Evolutionary conservation across 164 flowering plant genomes (phyloP).

Genomic region (Santalum album): DNA sequence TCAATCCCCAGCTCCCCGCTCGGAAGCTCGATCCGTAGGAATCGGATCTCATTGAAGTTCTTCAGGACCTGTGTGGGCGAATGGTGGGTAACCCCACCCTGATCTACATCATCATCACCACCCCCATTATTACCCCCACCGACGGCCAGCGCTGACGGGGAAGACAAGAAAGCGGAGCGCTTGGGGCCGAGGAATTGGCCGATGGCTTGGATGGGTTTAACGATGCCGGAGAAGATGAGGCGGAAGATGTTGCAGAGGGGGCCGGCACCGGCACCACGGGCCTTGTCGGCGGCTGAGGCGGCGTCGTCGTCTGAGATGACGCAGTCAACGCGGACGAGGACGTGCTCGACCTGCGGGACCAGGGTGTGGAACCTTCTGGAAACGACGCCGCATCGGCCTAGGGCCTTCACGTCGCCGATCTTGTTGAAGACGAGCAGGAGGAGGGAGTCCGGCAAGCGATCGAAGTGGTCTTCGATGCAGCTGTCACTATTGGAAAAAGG

Average conservation of each 20-base stretch:
- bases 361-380: slow-evolving; percentile 63
- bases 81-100: slow-evolving; percentile 70
- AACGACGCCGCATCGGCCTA: slow-evolving; percentile 80
- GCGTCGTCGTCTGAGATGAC: slow-evolving; percentile 77
- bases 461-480: slow-evolving; percentile 50
- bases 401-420: slow-evolving; percentile 78
- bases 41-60: slow-evolving; percentile 69
- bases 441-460: slow-evolving; percentile 59
- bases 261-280: slow-evolving; percentile 15
- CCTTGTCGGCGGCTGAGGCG: slow-evolving; percentile 31
- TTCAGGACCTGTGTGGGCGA: slow-evolving; percentile 82
- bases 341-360: slow-evolving; percentile 74
- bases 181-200: slow-evolving; percentile 49
- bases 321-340: slow-evolving; percentile 76
- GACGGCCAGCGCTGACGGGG: slow-evolving; percentile 16
- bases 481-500: slow-evolving; percentile 7
- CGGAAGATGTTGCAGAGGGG: slow-evolving; percentile 36
- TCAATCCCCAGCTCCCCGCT: slow-evolving; percentile 87
- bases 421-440: slow-evolving; percentile 66
- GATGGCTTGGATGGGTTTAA: slow-evolving; percentile 64
- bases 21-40: slow-evolving; percentile 73
- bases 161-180: slow-evolving; percentile 11
- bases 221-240: slow-evolving; percentile 42
- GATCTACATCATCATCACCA: slow-evolving; percentile 37
- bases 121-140: slow-evolving; percentile 5